Conservation (phyloP, 2,329 filamentous ascomycete species). For the Alternaria burnsii region DNA sequence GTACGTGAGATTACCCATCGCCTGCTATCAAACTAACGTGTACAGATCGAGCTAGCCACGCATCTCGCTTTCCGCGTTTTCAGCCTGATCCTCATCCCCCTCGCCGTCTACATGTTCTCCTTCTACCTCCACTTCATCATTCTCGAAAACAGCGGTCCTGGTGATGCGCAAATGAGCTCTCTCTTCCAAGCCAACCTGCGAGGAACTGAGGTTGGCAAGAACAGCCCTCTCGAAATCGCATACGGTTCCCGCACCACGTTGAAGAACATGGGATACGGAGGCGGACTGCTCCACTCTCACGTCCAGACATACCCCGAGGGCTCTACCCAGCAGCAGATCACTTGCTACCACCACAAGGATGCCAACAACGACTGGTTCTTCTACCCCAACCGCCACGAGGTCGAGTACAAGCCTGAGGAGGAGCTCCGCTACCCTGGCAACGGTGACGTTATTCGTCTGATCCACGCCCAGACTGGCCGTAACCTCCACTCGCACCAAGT, state of each 20-base stretch:
- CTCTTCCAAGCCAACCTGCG: constrained; percentile 97
- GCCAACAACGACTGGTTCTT: constrained; percentile 99
- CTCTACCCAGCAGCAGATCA: constrained; percentile 93
- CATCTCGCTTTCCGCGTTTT: constrained; percentile 83
- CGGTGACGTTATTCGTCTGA: constrained; percentile 80
- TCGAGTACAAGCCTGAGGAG: constrained; percentile 74
- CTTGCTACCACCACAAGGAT: constrained; percentile 99
- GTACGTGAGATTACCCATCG: constrained; percentile 52
- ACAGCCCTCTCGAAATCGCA: constrained; percentile 92
- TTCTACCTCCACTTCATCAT: constrained; percentile 96
- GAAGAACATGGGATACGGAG: constrained; percentile 99
- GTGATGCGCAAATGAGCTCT: constrained; percentile 99
- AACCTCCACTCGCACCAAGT: constrained; percentile 97
- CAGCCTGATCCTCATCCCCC: constrained; percentile 86
- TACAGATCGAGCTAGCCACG: constrained; percentile 70
- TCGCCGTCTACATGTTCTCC: constrained; percentile 92
- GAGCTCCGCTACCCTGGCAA: constrained; percentile 79
- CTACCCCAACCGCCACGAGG: constrained; percentile 85
- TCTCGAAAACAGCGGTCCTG: constrained; percentile 90
- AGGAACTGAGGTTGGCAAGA: constrained; percentile 91
- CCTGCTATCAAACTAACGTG: constrained; percentile 27
- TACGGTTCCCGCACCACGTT: constrained; percentile 88
- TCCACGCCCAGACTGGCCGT: constrained; percentile 94
- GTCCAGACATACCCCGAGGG: constrained; percentile 96
- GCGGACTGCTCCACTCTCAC: constrained; percentile 94